Conservation (phyloP, 2,329 filamentous ascomycete species). For the Botryosphaeria dothidea region DNA sequence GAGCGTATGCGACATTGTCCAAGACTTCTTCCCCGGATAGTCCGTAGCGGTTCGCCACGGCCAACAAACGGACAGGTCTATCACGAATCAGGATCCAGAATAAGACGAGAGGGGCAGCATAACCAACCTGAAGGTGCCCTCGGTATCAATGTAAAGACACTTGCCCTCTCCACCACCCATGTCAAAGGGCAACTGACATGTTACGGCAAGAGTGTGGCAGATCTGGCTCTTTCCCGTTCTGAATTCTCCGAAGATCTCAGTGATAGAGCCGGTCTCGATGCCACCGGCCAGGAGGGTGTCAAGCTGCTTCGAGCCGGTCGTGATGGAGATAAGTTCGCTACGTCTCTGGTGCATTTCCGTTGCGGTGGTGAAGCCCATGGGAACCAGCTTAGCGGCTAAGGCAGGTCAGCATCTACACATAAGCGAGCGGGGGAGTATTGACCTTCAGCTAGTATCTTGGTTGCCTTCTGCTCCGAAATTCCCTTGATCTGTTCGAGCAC, state of each 20-base stretch:
- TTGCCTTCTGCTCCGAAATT: conserved; percentile 95
- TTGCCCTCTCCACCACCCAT: conserved; percentile 99
- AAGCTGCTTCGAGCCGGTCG: conserved; percentile 95
- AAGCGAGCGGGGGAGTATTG: conserved; percentile 24
- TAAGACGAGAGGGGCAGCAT: not conserved
- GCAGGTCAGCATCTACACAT: not conserved
- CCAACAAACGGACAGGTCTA: conserved; percentile 80
- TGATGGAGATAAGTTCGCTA: conserved; percentile 96
- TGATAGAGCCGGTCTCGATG: conserved; percentile 95
- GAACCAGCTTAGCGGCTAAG: conserved; percentile 88
- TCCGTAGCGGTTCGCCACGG: conserved; percentile 91
- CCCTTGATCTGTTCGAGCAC: conserved; percentile 94
- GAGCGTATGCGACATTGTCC: conserved; percentile 96
- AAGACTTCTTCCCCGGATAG: conserved; percentile 95
- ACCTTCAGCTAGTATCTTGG: conserved; percentile 89
- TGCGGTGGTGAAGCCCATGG: conserved; percentile 98
- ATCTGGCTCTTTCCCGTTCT: conserved; percentile 98
- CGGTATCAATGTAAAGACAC: conserved; percentile 97
- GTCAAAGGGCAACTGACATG: conserved; percentile 95
- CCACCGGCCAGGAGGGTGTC: conserved; percentile 94
- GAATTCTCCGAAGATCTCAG: conserved; percentile 97
- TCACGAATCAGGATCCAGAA: not conserved
- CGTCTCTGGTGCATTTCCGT: conserved; percentile 98
- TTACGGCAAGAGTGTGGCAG: conserved; percentile 97
- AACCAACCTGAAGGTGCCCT: conserved; percentile 76